A percentile compares a stretch with the other conserved stretches of the same genome.
Conservation (phyloP, 129 eudicot genomes). For the Escallonia rubra region DNA sequence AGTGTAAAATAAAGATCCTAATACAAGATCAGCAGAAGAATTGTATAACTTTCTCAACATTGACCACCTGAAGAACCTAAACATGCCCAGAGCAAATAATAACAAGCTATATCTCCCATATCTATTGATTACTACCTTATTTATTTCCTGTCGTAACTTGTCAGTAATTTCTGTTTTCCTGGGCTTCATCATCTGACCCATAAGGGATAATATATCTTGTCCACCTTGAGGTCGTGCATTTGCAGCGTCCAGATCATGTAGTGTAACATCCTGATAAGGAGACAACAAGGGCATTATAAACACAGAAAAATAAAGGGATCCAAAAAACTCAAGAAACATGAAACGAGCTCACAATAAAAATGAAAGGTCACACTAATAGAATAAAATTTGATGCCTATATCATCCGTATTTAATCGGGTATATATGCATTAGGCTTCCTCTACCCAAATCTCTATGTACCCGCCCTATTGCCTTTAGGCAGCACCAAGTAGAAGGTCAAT, state of each 20-base stretch:
- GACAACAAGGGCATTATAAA: not conserved
- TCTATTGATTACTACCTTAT: constrained; percentile 47
- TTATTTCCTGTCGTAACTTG: constrained; percentile 90
- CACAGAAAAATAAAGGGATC: not conserved
- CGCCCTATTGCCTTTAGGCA: too few species aligned
- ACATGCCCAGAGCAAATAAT: not conserved
- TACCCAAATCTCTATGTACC: too few species aligned
- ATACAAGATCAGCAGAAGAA: too few species aligned
- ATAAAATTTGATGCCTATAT: too few species aligned
- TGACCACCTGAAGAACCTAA: too few species aligned
- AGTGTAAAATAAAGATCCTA: too few species aligned
- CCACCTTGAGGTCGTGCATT: constrained; percentile 99
- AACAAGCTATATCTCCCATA: not conserved
- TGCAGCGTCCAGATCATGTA: constrained; percentile 99
- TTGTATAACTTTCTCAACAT: too few species aligned
- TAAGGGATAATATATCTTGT: constrained; percentile 90
- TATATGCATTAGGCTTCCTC: too few species aligned
- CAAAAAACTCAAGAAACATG: not conserved
- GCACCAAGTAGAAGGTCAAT: too few species aligned
- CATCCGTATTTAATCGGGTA: too few species aligned
- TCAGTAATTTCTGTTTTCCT: constrained; percentile 97
- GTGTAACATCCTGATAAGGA: constrained; percentile 77
- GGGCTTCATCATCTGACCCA: constrained; percentile 99
- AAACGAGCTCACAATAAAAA: not conserved
- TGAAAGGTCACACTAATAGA: too few species aligned